A percentile compares a stretch with the other conserved stretches of the same genome.
Evolutionary conservation across 2,329 filamentous ascomycete genomes (phyloP).

Genomic region (Phialophora expanda): DNA sequence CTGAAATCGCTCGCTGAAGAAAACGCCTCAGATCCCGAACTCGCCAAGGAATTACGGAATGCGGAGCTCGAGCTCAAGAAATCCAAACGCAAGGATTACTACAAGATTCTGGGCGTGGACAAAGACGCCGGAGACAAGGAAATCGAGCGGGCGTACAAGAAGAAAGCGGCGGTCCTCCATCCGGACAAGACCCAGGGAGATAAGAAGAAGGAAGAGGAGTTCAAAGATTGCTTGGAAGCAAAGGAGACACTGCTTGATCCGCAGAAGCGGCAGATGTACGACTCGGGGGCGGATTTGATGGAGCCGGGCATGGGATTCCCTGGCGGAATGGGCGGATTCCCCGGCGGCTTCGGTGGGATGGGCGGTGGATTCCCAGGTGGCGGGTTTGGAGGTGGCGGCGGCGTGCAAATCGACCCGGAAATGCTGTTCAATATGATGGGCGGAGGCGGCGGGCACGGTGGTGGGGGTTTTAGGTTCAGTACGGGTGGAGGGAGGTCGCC

Average conservation of each 20-base stretch:
- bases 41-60: constrained; percentile 82
- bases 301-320: constrained; percentile 81
- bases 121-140: constrained; percentile 83
- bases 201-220: constrained; percentile 80
- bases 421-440: constrained; percentile 50
- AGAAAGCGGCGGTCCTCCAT: constrained; percentile 90
- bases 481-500: constrained; percentile 34
- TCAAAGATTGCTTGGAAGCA: constrained; percentile 97
- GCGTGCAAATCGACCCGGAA: constrained; percentile 46
- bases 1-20: constrained; percentile 84
- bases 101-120: constrained; percentile 89
- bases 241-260: constrained; percentile 95
- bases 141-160: constrained; percentile 97
- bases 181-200: constrained; percentile 97
- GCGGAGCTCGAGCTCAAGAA: constrained; percentile 98
- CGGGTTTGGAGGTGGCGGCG: constrained; percentile 48
- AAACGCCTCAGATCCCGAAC: constrained; percentile 78
- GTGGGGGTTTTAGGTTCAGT: constrained; percentile 35
- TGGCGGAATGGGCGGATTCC: constrained; percentile 47
- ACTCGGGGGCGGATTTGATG: constrained; percentile 88
- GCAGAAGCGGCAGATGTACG: constrained; percentile 89
- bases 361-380: constrained; percentile 48
- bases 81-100: constrained; percentile 96
- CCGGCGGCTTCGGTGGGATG: constrained; percentile 49
- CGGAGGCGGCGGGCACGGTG: constrained; percentile 37